Percentiles rank a stretch among this genome's conserved stretches.
These are phyloP conservation scores for Nigrospora sphaerica DNA, from an alignment of 2,329 filamentous ascomycete genomes.

Conservation along the genomic window DNA sequence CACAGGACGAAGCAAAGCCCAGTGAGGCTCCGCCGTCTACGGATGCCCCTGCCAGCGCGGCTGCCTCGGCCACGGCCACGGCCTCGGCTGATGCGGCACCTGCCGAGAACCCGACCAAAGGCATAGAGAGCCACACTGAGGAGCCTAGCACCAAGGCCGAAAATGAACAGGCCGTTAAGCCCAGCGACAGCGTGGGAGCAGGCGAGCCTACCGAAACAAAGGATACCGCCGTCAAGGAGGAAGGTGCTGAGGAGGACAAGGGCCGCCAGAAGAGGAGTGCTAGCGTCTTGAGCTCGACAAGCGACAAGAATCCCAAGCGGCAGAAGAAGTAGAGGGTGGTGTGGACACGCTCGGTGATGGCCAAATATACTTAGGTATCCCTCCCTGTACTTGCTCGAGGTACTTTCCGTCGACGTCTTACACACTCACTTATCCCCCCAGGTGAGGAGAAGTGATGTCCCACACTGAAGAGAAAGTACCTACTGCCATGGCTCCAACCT, in stretches of 20 bases:
- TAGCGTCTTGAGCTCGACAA: conserved; percentile 66
- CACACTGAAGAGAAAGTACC: no score
- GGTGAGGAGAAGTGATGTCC: no score
- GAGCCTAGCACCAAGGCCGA: not conserved
- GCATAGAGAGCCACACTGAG: not conserved
- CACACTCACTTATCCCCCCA: no score
- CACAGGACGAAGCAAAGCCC: no score
- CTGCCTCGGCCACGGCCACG: not conserved
- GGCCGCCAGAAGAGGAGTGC: conserved; percentile 67
- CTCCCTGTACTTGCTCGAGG: no score
- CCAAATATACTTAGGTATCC: no score
- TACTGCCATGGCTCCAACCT: no score
- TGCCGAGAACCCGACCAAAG: not conserved
- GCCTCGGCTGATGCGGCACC: not conserved
- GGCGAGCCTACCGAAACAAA: not conserved
- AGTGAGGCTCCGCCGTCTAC: no score
- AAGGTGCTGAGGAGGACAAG: conserved; percentile 5
- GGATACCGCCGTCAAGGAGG: conserved; percentile 13
- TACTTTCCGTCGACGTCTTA: no score
- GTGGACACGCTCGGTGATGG: not conserved
- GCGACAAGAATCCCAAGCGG: conserved; percentile 55
- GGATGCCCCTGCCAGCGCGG: not conserved
- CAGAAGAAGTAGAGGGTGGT: conserved; percentile 40
- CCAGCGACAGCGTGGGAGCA: conserved; percentile 1
- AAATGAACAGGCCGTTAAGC: not conserved